Percentiles rank a stretch among this genome's conserved stretches.
These are phyloP conservation scores for Setomelanomma holmii DNA, from an alignment of 2,329 filamentous ascomycete species.

Conservation along the genomic window DNA sequence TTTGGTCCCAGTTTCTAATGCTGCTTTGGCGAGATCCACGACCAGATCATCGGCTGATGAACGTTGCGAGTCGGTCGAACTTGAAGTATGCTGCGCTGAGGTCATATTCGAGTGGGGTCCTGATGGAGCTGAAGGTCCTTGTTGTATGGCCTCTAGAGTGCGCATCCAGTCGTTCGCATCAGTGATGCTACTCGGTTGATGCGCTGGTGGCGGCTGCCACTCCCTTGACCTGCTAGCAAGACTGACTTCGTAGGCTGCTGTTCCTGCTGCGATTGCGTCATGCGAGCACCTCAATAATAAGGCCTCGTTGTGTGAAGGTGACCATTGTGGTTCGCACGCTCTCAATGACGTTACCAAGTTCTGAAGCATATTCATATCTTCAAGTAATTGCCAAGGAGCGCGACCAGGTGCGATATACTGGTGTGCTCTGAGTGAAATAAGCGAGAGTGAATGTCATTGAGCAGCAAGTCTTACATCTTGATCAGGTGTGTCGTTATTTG, in stretches of 20 bases:
- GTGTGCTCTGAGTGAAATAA: conserved; percentile 7
- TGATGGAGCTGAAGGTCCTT: too few relatives aligned
- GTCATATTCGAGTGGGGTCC: too few relatives aligned
- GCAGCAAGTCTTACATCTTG: conserved; percentile 16
- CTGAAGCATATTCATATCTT: conserved; percentile 9
- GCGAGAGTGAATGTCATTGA: background rate
- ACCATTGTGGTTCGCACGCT: conserved; percentile 7
- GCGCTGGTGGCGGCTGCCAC: too few relatives aligned
- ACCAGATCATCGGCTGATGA: conserved; percentile 38
- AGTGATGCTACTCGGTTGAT: too few relatives aligned
- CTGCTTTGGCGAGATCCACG: conserved; percentile 33
- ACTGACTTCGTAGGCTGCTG: too few relatives aligned
- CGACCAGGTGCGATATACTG: conserved; percentile 4
- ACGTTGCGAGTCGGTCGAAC: conserved; percentile 21
- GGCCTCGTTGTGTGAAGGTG: conserved; percentile 15
- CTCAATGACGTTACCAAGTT: conserved; percentile 18
- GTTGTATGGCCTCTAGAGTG: conserved; percentile 12
- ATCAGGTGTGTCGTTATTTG: conserved; percentile 19
- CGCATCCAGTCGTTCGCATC: too few relatives aligned
- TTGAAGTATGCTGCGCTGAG: too few relatives aligned
- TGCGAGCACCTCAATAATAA: conserved; percentile 18
- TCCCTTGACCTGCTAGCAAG: too few relatives aligned
- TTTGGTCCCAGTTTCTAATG: conserved; percentile 27
- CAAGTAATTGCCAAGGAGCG: conserved; percentile 8
- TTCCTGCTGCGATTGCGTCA: conserved; percentile 18